phyloP scores from a whole-genome alignment of 495 filamentous ascomycete genomes.

The Darksidea phi region DNA sequence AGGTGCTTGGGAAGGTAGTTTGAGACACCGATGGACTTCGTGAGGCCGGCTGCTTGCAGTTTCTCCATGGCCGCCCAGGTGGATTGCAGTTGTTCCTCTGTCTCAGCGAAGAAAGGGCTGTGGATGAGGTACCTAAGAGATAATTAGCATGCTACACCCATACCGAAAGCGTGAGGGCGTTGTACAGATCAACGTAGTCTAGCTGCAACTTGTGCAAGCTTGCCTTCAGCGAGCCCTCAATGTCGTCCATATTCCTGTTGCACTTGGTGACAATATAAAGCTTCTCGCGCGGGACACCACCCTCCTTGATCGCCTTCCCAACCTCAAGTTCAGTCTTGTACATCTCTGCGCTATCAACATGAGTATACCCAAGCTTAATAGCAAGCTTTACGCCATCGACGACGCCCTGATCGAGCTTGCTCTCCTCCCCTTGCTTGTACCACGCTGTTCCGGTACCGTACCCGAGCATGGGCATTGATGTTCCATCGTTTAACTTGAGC shows the following conservation, averaged over 20 bases:
- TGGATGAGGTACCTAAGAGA: constrained; percentile 70
- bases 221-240: constrained; percentile 61
- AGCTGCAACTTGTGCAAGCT: constrained; percentile 74
- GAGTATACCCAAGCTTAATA: constrained; percentile 67
- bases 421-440: constrained; percentile 51
- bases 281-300: constrained; percentile 62
- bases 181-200: constrained; percentile 75
- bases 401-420: constrained; percentile 51
- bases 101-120: constrained; percentile 65
- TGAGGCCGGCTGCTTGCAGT: constrained; percentile 67
- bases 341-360: constrained; percentile 76
- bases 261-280: constrained; percentile 80
- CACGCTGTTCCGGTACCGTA: constrained; percentile 70
- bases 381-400: constrained; percentile 65
- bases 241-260: constrained; percentile 58
- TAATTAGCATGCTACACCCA: constrained; percentile 4
- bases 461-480: constrained; percentile 68
- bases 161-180: not conserved
- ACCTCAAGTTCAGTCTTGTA: constrained; percentile 80
- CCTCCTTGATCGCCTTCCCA: constrained; percentile 69
- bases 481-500: constrained; percentile 70
- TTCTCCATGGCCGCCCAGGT: constrained; percentile 78
- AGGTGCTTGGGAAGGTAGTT: constrained; percentile 73
- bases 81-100: constrained; percentile 61
- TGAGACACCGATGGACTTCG: constrained; percentile 78